Conservation (phyloP, 2,329 filamentous ascomycete genomes). For the Hypoxylon sp. region DNA sequence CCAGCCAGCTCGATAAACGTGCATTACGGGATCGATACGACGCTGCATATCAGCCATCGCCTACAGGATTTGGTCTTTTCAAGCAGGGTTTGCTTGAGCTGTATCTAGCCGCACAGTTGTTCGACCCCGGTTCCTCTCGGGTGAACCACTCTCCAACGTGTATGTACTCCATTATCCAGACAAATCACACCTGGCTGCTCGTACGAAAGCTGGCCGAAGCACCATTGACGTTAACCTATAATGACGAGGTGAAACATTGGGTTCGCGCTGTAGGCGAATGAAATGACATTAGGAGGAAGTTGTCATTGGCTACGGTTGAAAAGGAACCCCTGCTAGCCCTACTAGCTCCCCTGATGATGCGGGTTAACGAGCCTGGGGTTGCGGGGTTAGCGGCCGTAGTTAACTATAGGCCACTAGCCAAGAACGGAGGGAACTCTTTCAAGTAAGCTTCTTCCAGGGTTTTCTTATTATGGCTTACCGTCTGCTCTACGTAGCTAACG, state of each 20-base stretch:
- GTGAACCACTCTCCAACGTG: neutral
- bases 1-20: slow-evolving; percentile 24
- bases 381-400: slow-evolving; percentile 43
- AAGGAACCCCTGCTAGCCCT: slow-evolving; percentile 33
- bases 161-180: neutral
- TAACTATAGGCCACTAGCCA: slow-evolving; percentile 18
- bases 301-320: slow-evolving; percentile 39
- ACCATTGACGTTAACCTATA: slow-evolving; percentile 3
- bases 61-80: slow-evolving; percentile 15
- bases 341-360: slow-evolving; percentile 12
- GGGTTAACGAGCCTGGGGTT: slow-evolving; percentile 22
- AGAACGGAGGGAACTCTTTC: slow-evolving; percentile 9
- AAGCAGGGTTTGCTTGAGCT: slow-evolving; percentile 15
- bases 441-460: slow-evolving; percentile 24
- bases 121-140: neutral
- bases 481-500: no score
- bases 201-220: neutral
- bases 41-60: slow-evolving; percentile 35
- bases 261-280: slow-evolving; percentile 2
- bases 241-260: slow-evolving; percentile 24
- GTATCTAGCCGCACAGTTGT: slow-evolving; percentile 12
- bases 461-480: no score
- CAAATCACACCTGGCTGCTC: neutral
- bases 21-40: slow-evolving; percentile 37
- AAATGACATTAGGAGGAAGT: slow-evolving; percentile 7